Evolutionary conservation across 192 early-diverging fungal species (phyloP), one percentile per base, ranked within the genome.

Genomic region (Coemansia sp.): DNA sequence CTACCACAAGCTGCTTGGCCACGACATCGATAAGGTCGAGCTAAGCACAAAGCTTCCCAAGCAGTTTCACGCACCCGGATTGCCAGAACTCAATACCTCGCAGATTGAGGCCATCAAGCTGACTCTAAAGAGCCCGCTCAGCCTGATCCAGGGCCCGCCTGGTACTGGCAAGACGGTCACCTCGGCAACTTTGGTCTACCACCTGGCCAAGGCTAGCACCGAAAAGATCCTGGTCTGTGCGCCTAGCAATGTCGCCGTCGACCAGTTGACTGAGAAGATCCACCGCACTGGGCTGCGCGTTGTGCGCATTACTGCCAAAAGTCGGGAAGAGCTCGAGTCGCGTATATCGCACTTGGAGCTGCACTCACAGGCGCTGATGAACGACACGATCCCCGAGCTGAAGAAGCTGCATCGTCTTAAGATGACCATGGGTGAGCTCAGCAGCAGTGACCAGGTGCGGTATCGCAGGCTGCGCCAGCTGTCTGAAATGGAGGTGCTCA

Each of bases 101-200:
- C 97, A 99, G 78, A 91, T 97, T 0, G 88, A 85, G 58, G 97
- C 97, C 10, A 92, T 99, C 41, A 94, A 94, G 70, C 87, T 88
- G 15, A 93, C 93, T 3, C 83, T 99, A n/a, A 87, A 88, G 58
- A 91, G 91, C 56, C 95, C 95, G 21, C 81, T 99, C 2, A 92
- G 88, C 69, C 81, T 99, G 26, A 98, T 99, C 56, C 97, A 99
- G 76, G 97, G 93, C 9, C 92, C 92, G 8, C 93, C 93, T 0
- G 95, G 97, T 56, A 99, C 97, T 3, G 97, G 97, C 59, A 99
- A 99, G 75, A 99, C 97, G 0, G 95, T 99, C 3, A 98, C 95
- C 0, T 94, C 93, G 1, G 95, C 95, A 1, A 95, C 97, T 0
- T 85, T 99, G 60, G 95, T 99, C 4, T 99, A 99, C 65, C 96